Conservation (phyloP, 2,329 filamentous ascomycete genomes). For the Fusarium begoniae region DNA sequence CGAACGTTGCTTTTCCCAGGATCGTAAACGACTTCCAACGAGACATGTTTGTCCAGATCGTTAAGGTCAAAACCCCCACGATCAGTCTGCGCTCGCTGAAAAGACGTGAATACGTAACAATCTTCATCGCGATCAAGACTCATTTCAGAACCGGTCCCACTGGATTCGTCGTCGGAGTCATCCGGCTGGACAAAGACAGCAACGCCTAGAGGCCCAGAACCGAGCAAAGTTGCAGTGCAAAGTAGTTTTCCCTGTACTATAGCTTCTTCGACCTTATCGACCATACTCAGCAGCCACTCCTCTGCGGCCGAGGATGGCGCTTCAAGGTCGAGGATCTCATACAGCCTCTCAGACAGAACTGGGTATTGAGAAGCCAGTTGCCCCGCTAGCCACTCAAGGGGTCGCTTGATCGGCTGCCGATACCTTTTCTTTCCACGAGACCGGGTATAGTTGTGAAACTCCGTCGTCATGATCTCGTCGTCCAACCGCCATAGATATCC, state of each 20-base stretch:
- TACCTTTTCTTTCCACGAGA: too few species aligned
- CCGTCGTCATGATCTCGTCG: neutral
- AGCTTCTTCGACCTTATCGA: neutral
- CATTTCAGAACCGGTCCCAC: neutral
- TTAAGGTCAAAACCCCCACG: neutral
- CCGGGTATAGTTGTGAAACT: accelerated
- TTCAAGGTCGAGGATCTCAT: neutral
- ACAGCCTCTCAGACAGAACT: neutral
- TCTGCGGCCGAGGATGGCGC: neutral
- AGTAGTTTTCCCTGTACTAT: neutral
- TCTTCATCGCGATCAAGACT: neutral
- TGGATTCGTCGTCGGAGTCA: neutral
- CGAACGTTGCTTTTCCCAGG: accelerated
- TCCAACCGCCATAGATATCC: neutral
- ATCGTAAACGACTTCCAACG: neutral
- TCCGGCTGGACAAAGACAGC: neutral
- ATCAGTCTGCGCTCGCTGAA: neutral
- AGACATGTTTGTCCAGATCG: neutral
- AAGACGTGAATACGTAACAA: neutral
- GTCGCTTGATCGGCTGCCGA: accelerated
- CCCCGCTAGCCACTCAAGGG: neutral
- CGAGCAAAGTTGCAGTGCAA: neutral
- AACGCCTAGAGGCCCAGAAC: neutral
- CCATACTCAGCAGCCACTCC: neutral
- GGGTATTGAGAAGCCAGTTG: neutral